Evolutionary conservation across 2,329 filamentous ascomycete species (phyloP), one percentile per base, ranked within the genome.

Genomic region (Aspergillus vadensis): DNA sequence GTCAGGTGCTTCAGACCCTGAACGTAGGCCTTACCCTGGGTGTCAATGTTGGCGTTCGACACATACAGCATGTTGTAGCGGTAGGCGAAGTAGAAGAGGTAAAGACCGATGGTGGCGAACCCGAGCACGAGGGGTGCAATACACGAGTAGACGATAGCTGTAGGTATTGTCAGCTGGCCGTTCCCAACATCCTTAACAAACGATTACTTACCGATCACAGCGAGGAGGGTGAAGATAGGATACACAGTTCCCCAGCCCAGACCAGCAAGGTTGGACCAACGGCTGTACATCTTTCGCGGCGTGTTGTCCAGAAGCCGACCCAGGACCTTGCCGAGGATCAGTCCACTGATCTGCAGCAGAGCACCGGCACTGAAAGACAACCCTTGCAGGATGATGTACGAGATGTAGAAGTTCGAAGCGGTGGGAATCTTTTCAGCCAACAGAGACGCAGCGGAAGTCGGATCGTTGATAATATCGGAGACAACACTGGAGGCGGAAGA

Each of bases 321-420:
- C 50, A 93, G 80, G 5, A 96, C 72, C 54, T 87, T 86, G 72
- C 90, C 91, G 30, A 96, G 76, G 50, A 93, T 76, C 54, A 98
- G 83, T 15, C 92, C 91, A 19, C 78, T 81, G 50, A 90, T 83
- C 67, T 96, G 91, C 2, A 96, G 82, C 5, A 98, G 77, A 1
- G 90, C 85, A 50, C 88, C 85, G 0, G 91, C 85, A 3, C 92
- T 90, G 63, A 94, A 87, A 1, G 88, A 89, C 60, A 98, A 77
- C 36, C 94, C 96, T 76, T 98, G 95, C 2, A 99, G 86, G 32
- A 98, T 86, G 66, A 99, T 96, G 79, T 98, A 99, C 0, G 90
- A 91, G 19, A 98, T 88, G 76, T 97, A 99, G 73, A 98, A 96
- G 78, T 96, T 98, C 62, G 92, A 93, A 0, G 92, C 88, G 58